phyloP scores from a whole-genome alignment of 352 stramenopile species.

The Phytophthora ohioensis region DNA sequence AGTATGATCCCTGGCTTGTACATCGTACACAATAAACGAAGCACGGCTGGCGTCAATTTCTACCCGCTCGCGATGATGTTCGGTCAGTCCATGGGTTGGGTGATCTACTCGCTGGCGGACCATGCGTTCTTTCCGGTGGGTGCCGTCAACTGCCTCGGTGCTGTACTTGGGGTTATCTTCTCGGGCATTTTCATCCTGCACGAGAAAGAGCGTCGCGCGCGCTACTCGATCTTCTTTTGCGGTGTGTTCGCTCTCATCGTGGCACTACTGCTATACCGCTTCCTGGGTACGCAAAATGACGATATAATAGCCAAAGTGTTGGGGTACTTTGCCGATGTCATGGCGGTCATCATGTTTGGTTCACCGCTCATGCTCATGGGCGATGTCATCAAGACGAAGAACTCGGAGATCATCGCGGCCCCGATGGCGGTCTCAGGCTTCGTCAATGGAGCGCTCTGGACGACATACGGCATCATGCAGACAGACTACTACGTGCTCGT shows the following conservation, averaged over 20 bases:
- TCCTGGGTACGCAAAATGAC: slow-evolving; percentile 27
- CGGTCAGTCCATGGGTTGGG: slow-evolving; percentile 38
- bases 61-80: slow-evolving; percentile 44
- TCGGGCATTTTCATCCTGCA: slow-evolving; percentile 32
- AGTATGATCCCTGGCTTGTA: slow-evolving; percentile 42
- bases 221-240: slow-evolving; percentile 28
- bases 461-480: slow-evolving; percentile 37
- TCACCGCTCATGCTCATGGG: slow-evolving; percentile 38
- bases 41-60: slow-evolving; percentile 30
- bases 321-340: slow-evolving; percentile 38
- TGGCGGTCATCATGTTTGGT: slow-evolving; percentile 38
- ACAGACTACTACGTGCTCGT: slow-evolving; percentile 44
- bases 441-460: slow-evolving; percentile 39
- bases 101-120: slow-evolving; percentile 37
- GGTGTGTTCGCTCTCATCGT: slow-evolving; percentile 30
- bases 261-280: slow-evolving; percentile 32
- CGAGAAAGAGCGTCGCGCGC: slow-evolving; percentile 35
- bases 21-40: slow-evolving; percentile 32
- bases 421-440: slow-evolving; percentile 38
- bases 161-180: slow-evolving; percentile 32
- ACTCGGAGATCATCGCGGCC: slow-evolving; percentile 38
- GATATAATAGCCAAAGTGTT: slow-evolving; percentile 31
- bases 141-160: slow-evolving; percentile 39
- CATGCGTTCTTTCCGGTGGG: slow-evolving; percentile 36
- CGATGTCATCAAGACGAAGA: slow-evolving; percentile 35